Base-by-base conservation (phyloP, 2,329 filamentous ascomycete genomes). In the Ophiostoma quercus region DNA sequence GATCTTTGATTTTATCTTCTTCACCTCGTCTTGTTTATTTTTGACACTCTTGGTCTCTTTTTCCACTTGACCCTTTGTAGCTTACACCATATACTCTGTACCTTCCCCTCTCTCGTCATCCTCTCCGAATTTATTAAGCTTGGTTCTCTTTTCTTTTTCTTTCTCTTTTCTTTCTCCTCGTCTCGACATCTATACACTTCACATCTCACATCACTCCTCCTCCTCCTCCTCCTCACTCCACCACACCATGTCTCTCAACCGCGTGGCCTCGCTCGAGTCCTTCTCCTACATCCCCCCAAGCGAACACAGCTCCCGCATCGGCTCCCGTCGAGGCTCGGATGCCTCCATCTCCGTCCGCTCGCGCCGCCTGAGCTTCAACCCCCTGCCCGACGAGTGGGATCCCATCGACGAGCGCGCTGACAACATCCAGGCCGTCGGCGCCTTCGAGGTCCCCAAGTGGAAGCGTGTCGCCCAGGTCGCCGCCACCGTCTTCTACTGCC, bases 391-490 rank as follows among this genome's bases (percentile, higher is more conserved):
- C 69, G 80, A 81, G 70, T 85, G 82, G 81, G 80, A 85, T 74
- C 80, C 82, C 39, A 76, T 79, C 4, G 76, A 78, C 51, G 74
- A 77, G 67, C 77, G 78, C 19, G 74, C 79, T n/a, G 79, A 81
- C 39, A 79, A 80, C 70, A 77, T 79, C n/a, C 80, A 82, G 67
- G 80, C 83, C 5, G 79, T 85, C 11, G 81, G 82, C 3, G 84
- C 84, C 14, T 86, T 85, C 72, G 82, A 85, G 73, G 84, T 86
- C 37, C 82, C 84, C 39, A 77, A 76, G 72, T 86, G 84, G 84
- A 86, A 84, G 77, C 79, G 84, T 73, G 76, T 84, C 68, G 80
- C 79, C 67, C 80, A 81, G 74, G 76, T 81, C 43, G 71, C 74
- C n/a, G 77, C 74, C 32, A 76, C 78, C 2, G 79, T 82, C 19